Percentiles rank a stretch among this genome's conserved stretches.
Conservation (phyloP, 257 asterid genomes). For the Fraxinus cuspidata region DNA sequence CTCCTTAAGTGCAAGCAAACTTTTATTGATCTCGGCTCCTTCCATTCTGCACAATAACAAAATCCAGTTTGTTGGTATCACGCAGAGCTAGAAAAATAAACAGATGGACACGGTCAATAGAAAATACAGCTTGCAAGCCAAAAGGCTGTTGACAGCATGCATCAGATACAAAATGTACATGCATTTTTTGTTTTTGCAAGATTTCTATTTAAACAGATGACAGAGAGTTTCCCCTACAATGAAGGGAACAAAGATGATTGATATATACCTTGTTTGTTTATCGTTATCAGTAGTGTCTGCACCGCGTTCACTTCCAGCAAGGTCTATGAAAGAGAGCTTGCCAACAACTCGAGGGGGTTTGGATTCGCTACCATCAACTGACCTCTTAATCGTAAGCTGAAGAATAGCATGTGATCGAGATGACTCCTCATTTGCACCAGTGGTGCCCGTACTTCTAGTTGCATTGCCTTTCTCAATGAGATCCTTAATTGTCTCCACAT, state of each 20-base stretch:
- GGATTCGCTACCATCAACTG: conserved; percentile 80
- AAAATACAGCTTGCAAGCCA: background rate
- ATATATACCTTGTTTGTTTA: conserved; percentile 80
- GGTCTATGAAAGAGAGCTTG: conserved; percentile 97
- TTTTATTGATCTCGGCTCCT: conserved; percentile 99
- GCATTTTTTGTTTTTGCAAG: background rate
- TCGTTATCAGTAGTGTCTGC: conserved; percentile 98
- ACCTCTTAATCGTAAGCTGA: conserved; percentile 86
- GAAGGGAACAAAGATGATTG: background rate
- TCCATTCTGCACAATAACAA: conserved; percentile 69
- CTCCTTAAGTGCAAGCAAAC: conserved; percentile 95
- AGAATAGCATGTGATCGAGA: conserved; percentile 99
- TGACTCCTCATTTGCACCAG: conserved; percentile 99
- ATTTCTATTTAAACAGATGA: background rate
- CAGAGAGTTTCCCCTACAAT: background rate
- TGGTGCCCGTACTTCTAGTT: conserved; percentile 91
- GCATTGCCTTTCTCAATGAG: conserved; percentile 93
- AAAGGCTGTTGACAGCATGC: background rate
- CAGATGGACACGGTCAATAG: background rate
- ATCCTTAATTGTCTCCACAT: conserved; percentile 61
- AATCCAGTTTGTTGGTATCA: background rate
- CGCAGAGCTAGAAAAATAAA: background rate
- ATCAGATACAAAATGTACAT: background rate
- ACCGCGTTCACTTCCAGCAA: conserved; percentile 99
- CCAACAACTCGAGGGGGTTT: conserved; percentile 88